A percentile compares a stretch with the other conserved stretches of the same genome.
Conservation (phyloP, 73 alveolate species). For the Effrenium voratum region DNA sequence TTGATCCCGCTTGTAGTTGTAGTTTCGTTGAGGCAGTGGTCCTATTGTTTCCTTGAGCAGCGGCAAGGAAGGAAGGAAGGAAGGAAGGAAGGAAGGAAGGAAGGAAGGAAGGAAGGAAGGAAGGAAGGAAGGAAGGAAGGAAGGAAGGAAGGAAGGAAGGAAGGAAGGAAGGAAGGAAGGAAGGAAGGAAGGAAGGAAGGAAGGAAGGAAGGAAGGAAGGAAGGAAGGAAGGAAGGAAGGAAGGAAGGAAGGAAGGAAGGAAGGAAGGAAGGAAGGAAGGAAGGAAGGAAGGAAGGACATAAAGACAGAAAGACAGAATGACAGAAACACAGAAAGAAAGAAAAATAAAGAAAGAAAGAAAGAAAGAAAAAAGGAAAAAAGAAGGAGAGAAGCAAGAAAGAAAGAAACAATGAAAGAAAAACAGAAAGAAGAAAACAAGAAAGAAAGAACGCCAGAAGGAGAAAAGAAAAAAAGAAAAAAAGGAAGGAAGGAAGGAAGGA, state of each 20-base stretch:
- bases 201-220: conserved; percentile 86
- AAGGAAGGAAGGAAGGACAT: no score
- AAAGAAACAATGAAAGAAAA: no score
- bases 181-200: conserved; percentile 88
- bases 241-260: conserved; percentile 84
- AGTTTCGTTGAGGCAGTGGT: no score
- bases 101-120: conserved; percentile 90
- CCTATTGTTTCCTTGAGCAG: no score
- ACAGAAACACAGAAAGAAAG: no score
- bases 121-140: conserved; percentile 91
- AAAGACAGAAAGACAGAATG: no score
- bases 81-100: conserved; percentile 73
- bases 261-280: conserved; percentile 91
- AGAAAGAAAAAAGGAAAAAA: no score
- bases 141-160: conserved; percentile 76
- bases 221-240: conserved; percentile 84
- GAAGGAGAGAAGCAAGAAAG: no score
- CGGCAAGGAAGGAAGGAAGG: conserved; percentile 53
- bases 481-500: neutral
- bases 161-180: conserved; percentile 90
- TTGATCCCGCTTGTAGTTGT: no score
- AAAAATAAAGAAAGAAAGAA: no score
- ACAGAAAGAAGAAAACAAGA: neutral
- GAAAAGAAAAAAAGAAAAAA: no score
- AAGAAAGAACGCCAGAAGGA: neutral